phyloP scores from a whole-genome alignment of 306 rosid genomes.

The Geum urbanum region DNA sequence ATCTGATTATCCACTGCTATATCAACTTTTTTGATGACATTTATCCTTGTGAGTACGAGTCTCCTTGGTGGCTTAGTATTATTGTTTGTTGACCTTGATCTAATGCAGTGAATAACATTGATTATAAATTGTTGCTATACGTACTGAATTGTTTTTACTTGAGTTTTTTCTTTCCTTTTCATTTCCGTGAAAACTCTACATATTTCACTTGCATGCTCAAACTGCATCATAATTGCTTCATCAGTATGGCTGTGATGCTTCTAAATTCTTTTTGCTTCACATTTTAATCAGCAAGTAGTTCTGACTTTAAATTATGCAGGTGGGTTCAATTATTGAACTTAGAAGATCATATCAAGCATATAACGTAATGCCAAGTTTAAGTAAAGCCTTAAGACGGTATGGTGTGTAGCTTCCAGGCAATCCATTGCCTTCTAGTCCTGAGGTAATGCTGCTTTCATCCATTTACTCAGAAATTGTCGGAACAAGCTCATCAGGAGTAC shows the following conservation, averaged over 20 bases:
- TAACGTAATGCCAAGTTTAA: slow-evolving; percentile 92
- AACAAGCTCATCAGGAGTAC: not conserved
- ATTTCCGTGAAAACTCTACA: not conserved
- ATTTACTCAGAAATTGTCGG: not conserved
- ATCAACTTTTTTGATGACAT: not conserved
- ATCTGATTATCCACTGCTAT: not conserved
- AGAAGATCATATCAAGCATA: slow-evolving; percentile 98
- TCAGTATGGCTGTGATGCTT: not conserved
- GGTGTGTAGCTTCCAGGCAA: slow-evolving; percentile 55
- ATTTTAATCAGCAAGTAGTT: not conserved
- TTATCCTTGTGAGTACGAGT: not conserved
- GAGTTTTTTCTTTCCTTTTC: not conserved
- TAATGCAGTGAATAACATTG: not conserved
- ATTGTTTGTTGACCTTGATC: not conserved
- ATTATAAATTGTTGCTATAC: too few species aligned
- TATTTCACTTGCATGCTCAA: not conserved
- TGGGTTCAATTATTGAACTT: slow-evolving; percentile 93
- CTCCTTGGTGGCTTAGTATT: not conserved
- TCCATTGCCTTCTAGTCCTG: slow-evolving; percentile 11
- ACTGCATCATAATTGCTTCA: not conserved
- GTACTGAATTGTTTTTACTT: too few species aligned
- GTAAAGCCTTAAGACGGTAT: slow-evolving; percentile 85
- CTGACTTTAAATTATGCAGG: slow-evolving; percentile 46
- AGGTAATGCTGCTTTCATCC: slow-evolving; percentile 2
- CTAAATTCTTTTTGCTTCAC: not conserved